Conservation (phyloP, 306 rosid genomes). For the Dalbergia cochinchinensis region DNA sequence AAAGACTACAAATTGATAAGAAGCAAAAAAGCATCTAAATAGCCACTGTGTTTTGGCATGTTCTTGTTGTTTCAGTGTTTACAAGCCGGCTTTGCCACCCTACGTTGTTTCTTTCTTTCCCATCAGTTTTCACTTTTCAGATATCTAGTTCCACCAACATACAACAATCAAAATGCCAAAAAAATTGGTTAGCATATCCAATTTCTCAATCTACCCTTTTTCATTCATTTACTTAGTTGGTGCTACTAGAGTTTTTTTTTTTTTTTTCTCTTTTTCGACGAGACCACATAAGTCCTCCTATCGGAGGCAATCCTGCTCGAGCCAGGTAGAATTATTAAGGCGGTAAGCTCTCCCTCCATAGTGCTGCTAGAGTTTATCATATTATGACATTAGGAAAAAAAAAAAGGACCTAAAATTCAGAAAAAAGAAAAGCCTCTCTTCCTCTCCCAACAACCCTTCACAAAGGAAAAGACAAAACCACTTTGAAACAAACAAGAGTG, state of each 20-base stretch:
- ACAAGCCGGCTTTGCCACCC: not conserved
- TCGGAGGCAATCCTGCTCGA: no score
- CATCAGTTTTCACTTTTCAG: constrained; percentile 2
- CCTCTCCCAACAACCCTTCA: constrained; percentile 21
- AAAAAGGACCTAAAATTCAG: constrained; percentile 28
- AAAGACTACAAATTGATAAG: constrained; percentile 20
- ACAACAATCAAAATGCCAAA: constrained; percentile 35
- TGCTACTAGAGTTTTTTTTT: not conserved
- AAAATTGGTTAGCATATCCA: constrained; percentile 28
- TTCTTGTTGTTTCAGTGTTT: constrained; percentile 39
- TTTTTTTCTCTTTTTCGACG: no score
- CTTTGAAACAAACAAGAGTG: not conserved
- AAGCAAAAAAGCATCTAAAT: constrained; percentile 43
- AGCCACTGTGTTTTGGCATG: constrained; percentile 38
- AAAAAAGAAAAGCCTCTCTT: constrained; percentile 33
- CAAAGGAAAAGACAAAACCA: constrained; percentile 20
- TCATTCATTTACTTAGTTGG: constrained; percentile 24
- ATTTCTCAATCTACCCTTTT: constrained; percentile 35
- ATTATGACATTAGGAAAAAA: constrained; percentile 31
- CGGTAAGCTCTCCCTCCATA: no score
- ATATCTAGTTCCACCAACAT: constrained; percentile 8
- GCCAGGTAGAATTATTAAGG: no score
- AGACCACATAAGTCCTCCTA: no score
- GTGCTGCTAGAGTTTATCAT: not conserved
- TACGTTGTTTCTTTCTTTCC: not conserved